A percentile compares a stretch with the other conserved stretches of the same genome.
These are phyloP conservation scores for Colletotrichum musicola DNA, from an alignment of 2,329 filamentous ascomycete genomes.

Conservation along the genomic window DNA sequence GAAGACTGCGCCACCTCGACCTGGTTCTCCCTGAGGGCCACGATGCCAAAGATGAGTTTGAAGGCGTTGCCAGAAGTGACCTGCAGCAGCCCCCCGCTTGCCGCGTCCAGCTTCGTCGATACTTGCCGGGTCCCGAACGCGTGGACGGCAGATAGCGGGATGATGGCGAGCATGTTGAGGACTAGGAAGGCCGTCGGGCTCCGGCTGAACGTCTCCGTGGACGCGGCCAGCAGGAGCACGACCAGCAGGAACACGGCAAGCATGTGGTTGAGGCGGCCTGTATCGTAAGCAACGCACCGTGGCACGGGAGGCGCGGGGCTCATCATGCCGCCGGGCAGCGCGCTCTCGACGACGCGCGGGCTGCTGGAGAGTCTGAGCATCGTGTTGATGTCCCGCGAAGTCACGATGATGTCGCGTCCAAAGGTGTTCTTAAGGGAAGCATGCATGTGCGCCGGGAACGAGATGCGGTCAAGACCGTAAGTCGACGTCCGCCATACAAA, in stretches of 20 bases:
- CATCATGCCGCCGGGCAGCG: too few relatives aligned
- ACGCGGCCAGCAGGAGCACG: constrained; percentile 79
- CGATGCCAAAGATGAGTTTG: constrained; percentile 88
- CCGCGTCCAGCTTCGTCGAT: constrained; percentile 78
- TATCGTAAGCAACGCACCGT: too few relatives aligned
- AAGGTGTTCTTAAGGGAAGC: too few relatives aligned
- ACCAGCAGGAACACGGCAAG: constrained; percentile 79
- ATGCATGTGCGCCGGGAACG: too few relatives aligned
- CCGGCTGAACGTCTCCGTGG: constrained; percentile 73
- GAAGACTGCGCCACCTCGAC: constrained; percentile 98
- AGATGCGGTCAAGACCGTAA: too few relatives aligned
- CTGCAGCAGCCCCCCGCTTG: constrained; percentile 79
- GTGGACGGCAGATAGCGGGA: constrained; percentile 79
- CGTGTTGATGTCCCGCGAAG: too few relatives aligned
- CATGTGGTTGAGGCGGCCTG: too few relatives aligned
- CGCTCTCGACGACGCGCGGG: too few relatives aligned
- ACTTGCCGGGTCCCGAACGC: constrained; percentile 86
- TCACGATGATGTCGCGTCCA: too few relatives aligned
- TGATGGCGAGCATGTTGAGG: constrained; percentile 85
- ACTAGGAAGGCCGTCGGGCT: constrained; percentile 77
- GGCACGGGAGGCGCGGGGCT: too few relatives aligned
- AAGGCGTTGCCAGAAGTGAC: constrained; percentile 86
- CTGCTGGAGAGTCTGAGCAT: too few relatives aligned
- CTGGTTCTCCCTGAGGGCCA: constrained; percentile 87
- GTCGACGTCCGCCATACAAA: too few relatives aligned